Evolutionary conservation across 768 basidiomycete species (phyloP).

Genomic region (Phanerodontia chrysosporium): DNA sequence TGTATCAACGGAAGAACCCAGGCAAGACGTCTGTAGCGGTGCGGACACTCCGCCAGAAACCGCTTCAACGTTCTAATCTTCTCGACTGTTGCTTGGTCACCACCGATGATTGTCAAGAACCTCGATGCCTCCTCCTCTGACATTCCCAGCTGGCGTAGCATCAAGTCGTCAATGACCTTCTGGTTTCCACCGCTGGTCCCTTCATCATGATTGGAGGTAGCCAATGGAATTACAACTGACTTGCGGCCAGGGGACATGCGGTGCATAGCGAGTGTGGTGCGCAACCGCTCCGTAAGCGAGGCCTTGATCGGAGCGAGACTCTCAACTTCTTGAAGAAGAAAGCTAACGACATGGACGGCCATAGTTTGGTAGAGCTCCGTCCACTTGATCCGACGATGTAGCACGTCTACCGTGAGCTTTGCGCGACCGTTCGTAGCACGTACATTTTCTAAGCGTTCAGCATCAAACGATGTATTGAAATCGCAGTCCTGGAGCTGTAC

Average conservation of each 20-base stretch:
- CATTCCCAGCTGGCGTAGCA: conserved; percentile 1
- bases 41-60: neutral
- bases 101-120: neutral
- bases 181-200: neutral
- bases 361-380: neutral
- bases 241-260: neutral
- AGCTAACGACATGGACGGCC: neutral
- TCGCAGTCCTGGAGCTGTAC: conserved; percentile 15
- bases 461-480: neutral
- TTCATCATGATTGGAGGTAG: conserved; percentile 1
- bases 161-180: conserved; percentile 5
- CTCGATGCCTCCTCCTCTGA: neutral
- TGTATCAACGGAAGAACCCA: conserved; percentile 3
- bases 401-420: neutral
- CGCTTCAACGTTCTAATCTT: conserved; percentile 1
- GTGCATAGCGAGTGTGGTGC: neutral
- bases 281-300: neutral
- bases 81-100: conserved; percentile 6
- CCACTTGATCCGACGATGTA: neutral
- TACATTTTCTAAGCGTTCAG: neutral
- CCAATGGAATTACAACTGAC: neutral
- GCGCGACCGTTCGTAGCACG: neutral
- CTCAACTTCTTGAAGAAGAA: neutral
- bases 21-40: neutral
- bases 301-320: neutral